Base-by-base conservation (phyloP, 371 early-diverging fungal species). In the Apophysomyces elegans region DNA sequence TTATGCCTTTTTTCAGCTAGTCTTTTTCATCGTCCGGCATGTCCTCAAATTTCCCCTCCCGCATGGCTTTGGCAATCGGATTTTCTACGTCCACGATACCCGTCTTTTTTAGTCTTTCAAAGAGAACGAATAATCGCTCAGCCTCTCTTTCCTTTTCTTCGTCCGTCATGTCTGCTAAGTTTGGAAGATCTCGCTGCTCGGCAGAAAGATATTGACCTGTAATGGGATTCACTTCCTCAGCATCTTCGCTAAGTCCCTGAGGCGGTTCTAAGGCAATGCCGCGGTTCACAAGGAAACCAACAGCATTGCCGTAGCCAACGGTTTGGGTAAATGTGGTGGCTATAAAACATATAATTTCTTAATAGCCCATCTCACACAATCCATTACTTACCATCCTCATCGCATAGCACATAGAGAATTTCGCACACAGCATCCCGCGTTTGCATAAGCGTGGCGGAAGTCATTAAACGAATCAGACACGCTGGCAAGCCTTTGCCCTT, bases 81-180 rank as follows among this genome's bases (percentile, higher is more conserved):
- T 90, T 86, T 37, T 85, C 84, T 21, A 87, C 91, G 68, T 91
- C 84, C 62, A 95, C 89, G 7, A 97, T 80, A 7, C 98, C 98
- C 5, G 93, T 95, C 70, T 91, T 90, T 64, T 98, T 93, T 56
- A 97, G 76, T 70, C 94, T 83, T 66, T 97, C 96, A 83, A 98
- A 95, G 72, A 96, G 79, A 0, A 94, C 96, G 80, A 97, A 90
- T 69, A 98, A 67, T 36, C 87, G 84, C 74, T 96, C 95, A 2
- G 97, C 96, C 72, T 98, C 99, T 32, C 88, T 77, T 72, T 97
- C 96, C 76, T 96, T 96, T 72, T 98, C 97, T 74, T 96, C 98
- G 36, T 95, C 95, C 12, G 96, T 97, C 96, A 98, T 95, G 11
- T 87, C 84, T 5, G 84, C 84, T 61, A 90, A 72, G 26, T 83